A percentile compares a stretch with the other conserved stretches of the same genome.
These are phyloP conservation scores for Raphidocelis subcapitata DNA, from an alignment of 139 green algal species.

Conservation along the genomic window DNA sequence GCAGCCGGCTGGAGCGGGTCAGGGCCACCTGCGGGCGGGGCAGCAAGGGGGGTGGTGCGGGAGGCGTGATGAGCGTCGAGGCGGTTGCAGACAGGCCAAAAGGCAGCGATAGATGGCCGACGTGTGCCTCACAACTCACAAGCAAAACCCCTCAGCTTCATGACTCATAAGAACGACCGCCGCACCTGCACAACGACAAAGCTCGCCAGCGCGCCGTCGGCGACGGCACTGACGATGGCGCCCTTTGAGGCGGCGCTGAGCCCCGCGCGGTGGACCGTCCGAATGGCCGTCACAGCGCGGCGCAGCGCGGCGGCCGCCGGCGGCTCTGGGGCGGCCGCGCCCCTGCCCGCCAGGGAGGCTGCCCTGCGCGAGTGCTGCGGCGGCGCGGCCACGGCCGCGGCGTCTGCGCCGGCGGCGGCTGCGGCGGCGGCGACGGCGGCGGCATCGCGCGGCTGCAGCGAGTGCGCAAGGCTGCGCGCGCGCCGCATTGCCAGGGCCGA, in stretches of 20 bases:
- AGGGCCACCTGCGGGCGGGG: slow-evolving; percentile 10
- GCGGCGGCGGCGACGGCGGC: neutral
- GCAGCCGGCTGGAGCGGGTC: slow-evolving; percentile 34
- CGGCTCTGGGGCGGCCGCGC: too few species aligned
- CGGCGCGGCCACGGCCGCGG: too few species aligned
- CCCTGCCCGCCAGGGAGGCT: too few species aligned
- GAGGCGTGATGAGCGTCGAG: too few species aligned
- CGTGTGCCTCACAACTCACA: neutral
- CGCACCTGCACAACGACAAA: slow-evolving; percentile 87
- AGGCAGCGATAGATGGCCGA: neutral
- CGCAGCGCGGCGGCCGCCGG: neutral
- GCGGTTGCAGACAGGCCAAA: too few species aligned
- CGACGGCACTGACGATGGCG: slow-evolving; percentile 54
- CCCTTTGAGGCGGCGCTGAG: slow-evolving; percentile 26
- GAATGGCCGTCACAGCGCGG: slow-evolving; percentile 11
- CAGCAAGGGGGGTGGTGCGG: too few species aligned
- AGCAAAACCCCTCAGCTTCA: too few species aligned
- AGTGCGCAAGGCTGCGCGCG: slow-evolving; percentile 7
- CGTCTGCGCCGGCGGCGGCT: neutral
- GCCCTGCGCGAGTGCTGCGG: too few species aligned
- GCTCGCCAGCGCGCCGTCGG: slow-evolving; percentile 85
- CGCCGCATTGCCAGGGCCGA: neutral
- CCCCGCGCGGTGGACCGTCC: slow-evolving; percentile 1
- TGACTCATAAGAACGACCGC: slow-evolving; percentile 47
- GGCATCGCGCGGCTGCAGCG: neutral